Base-by-base conservation (phyloP, 495 filamentous ascomycete genomes). In the Xylona heveae region DNA sequence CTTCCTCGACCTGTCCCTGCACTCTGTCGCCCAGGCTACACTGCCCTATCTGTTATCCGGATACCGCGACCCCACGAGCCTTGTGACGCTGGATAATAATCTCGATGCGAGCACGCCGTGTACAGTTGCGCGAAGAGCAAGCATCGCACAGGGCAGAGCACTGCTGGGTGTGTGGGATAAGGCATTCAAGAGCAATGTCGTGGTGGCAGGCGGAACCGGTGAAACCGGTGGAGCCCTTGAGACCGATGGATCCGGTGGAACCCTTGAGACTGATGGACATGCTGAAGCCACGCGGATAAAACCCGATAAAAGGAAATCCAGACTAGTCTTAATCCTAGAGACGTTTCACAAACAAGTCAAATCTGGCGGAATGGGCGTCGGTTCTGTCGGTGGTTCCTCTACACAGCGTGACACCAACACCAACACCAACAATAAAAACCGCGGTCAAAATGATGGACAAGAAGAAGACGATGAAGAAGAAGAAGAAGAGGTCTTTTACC, bases 121-220 rank as follows among this genome's bases (percentile, higher is more conserved):
- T 57, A 67, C 79, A 13, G 88, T 99, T 8, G 80, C 76, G 1
- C 66, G 83, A 19, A 66, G 88, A 8, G 83, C 88, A 1, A 83
- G 75, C 36, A 53, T 79, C 30, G 72, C 76, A 0, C 88, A 95
- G 47, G 88, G 88, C 1, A 51, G 78, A 26, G 88, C 88, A 5
- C 58, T 99, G 31, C 58, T 95, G 1, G 64, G 64, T 0, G 72
- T 99, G n/a, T 95, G 81, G 77, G 80, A 92, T 43, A 66, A 80
- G 15, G 69, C 77, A 3, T 69, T 82, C 37, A 53, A 57, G 8
- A 15, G 56, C 53, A 35, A 22, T 44, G 48, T 43, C 28, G 24
- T 6, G 38, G 35, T n/a, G 22, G 24, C n/a, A n/a, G 21, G 23
- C 9, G 34, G 35, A 14, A 25, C 30, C 15, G n/a, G n/a, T n/a